Percentiles rank a stretch among this genome's conserved stretches.
Evolutionary conservation across 2,329 filamentous ascomycete species (phyloP).

Genomic region (Talaromyces albobiverticillius): DNA sequence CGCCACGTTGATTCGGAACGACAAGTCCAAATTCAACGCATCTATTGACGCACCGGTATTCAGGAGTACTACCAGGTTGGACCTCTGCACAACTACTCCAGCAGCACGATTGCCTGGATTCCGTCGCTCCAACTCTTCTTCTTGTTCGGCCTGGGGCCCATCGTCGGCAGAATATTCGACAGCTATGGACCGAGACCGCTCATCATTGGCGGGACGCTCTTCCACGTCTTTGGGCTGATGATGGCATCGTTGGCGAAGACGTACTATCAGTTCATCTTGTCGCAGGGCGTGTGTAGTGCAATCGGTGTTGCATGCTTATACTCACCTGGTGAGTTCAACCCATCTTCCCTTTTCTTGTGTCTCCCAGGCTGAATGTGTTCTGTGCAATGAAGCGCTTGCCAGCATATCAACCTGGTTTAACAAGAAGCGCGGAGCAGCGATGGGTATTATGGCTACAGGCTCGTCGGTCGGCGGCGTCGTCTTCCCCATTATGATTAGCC

Average conservation of each 20-base stretch:
- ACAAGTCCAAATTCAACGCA: too few relatives aligned
- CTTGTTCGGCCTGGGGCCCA: conserved; percentile 51
- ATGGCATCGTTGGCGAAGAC: conserved; percentile 49
- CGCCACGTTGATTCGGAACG: too few relatives aligned
- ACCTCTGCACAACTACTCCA: conserved; percentile 46
- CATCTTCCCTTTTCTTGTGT: conserved; percentile 53
- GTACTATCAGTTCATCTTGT: conserved; percentile 53
- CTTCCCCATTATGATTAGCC: conserved; percentile 61
- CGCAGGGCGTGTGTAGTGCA: conserved; percentile 51
- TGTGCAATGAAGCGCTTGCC: conserved; percentile 57
- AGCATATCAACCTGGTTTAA: conserved; percentile 30
- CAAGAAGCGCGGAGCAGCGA: neutral
- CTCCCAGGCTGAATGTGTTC: conserved; percentile 48
- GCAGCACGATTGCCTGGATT: conserved; percentile 59
- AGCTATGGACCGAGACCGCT: conserved; percentile 57
- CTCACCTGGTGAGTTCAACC: conserved; percentile 34
- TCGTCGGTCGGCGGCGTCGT: conserved; percentile 59
- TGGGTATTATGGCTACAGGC: conserved; percentile 15
- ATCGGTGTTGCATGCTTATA: conserved; percentile 54
- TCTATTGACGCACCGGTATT: too few relatives aligned
- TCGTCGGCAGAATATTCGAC: conserved; percentile 61
- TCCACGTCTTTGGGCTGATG: conserved; percentile 52
- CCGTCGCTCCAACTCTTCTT: conserved; percentile 56
- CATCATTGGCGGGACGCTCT: conserved; percentile 42
- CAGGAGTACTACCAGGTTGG: conserved; percentile 57